Evolutionary conservation across 169 alveolate genomes (phyloP).

Genomic region (Amoebophrya sp.): DNA sequence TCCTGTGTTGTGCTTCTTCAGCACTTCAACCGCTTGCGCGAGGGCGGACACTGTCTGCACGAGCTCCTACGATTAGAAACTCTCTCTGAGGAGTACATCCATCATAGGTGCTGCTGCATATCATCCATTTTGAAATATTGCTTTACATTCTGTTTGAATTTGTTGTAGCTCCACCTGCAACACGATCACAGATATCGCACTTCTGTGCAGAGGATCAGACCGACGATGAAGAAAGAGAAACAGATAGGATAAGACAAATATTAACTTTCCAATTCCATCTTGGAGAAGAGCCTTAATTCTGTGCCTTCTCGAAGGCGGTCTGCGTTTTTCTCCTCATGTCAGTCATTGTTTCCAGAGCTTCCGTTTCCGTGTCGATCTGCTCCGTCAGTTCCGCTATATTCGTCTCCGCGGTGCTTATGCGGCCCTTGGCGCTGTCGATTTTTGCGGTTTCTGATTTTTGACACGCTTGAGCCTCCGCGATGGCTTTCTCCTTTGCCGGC

Average conservation of each 20-base stretch:
- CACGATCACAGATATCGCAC: no score
- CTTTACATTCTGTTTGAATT: no score
- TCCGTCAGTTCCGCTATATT: background rate
- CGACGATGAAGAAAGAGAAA: no score
- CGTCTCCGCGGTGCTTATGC: background rate
- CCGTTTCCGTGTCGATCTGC: background rate
- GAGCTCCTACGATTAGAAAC: background rate
- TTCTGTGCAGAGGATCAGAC: no score
- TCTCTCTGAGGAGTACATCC: no score
- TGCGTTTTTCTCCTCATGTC: background rate
- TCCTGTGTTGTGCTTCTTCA: background rate
- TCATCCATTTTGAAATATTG: no score
- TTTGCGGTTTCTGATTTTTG: background rate
- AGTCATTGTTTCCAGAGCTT: background rate
- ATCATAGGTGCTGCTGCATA: no score
- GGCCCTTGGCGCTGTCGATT: background rate
- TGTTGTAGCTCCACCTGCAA: no score
- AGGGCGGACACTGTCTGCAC: background rate
- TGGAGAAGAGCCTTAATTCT: no score
- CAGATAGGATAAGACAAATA: no score
- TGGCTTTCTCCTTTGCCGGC: background rate
- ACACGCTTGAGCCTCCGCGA: background rate
- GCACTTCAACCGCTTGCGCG: background rate
- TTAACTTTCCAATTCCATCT: no score
- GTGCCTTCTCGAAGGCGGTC: slow-evolving; percentile 5